Conservation (phyloP, 306 rosid genomes). For the Cucurbita maxima region DNA sequence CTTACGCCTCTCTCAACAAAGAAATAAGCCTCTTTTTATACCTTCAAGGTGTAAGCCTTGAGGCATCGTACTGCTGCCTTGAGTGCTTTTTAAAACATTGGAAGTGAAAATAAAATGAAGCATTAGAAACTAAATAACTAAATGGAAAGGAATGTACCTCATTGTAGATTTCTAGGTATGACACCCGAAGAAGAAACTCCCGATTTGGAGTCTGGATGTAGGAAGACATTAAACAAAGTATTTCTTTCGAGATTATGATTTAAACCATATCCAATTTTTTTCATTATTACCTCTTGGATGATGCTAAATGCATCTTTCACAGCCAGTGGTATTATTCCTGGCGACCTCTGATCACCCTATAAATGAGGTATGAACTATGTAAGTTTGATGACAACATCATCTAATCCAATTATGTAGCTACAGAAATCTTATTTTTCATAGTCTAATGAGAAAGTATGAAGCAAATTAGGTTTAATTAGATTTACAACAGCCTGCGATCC, state of each 20-base stretch:
- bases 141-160: conserved; percentile 49
- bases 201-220: conserved; percentile 73
- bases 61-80: neutral
- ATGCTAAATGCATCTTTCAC: conserved; percentile 98
- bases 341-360: conserved; percentile 99
- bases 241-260: neutral
- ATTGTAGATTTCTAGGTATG: conserved; percentile 94
- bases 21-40: neutral
- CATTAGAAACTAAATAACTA: neutral
- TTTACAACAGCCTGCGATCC: neutral
- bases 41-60: neutral
- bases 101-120: neutral
- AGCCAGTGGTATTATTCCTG: conserved; percentile 94
- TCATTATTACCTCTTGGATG: conserved; percentile 76
- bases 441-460: neutral
- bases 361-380: conserved; percentile 15
- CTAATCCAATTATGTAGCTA: neutral
- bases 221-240: conserved; percentile 1
- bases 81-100: neutral
- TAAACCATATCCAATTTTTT: neutral
- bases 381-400: conserved; percentile 11
- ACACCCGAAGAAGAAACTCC: conserved; percentile 94
- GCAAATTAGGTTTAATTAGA: neutral
- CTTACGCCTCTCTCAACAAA: neutral
- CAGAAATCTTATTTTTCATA: neutral